Base-by-base conservation (phyloP, 129 eudicot genomes). In the Mikania micrantha region DNA sequence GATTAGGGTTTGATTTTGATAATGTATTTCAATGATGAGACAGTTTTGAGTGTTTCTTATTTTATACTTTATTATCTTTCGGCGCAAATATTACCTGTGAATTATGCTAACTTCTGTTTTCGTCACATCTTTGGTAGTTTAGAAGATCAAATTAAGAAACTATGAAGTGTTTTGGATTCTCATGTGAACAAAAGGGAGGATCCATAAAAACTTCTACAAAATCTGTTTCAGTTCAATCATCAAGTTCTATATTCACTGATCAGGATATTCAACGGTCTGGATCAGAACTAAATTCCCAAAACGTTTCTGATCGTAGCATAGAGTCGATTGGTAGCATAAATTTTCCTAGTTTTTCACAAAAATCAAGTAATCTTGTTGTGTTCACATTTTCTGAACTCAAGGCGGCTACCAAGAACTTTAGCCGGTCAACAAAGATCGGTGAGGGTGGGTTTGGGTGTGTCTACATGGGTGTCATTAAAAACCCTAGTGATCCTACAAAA, bases 391-490 rank as follows among this genome's bases (percentile, higher is more conserved):
- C 95, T n/a, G 98, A 93, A 62, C 85, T 93, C 71, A 93, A 86
- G 70, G 62, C 81, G 17, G 90, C 80, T 38, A 85, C 98, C 45
- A 89, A 83, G 79, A 84, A 81, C 75, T 93, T 93, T 58, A 86
- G 83, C 58, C 83, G 88, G 5, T 80, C 90, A 4, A 70, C 88
- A 16, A 93, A 87, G 70, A 77, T 93, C 8, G 98, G 98, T 0
- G 98, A 93, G 45, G 98, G 98, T 10, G 98, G 98, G 53, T 93
- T 93, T 74, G 98, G 98, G 45, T 88, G 90, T 74, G 98, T 93
- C 36, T 93, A 67, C 62, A 84, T 71, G 57, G 96, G 96, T 7
- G 53, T 73, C 7, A 78, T 93, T 9, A 93, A 83, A 78, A 79
- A 67, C 49, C 80, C 84, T 32, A 83, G 71, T 57, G 90, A 89